Evolutionary conservation across 2,329 filamentous ascomycete genomes (phyloP), one percentile per base, ranked within the genome.

Genomic region (Cryphonectria radicalis): DNA sequence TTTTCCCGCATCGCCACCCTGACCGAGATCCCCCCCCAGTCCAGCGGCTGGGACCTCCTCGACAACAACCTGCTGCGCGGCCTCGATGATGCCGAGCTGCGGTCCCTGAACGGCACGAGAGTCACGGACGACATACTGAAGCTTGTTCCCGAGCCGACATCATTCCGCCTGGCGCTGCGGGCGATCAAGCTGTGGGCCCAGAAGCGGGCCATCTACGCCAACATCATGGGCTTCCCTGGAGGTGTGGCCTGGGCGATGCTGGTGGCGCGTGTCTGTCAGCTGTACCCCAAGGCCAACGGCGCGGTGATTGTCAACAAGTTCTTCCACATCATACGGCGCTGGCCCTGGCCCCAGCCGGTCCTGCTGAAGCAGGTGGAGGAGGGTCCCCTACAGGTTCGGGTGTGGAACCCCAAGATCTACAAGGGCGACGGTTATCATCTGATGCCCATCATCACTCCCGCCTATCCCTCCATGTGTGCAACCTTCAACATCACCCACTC

Each of bases 211-310:
- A 94, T 98, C 64, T 98, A 98, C 79, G 94, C 94, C 74, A 98
- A 98, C 77, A 95, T 98, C 74, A 94, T 97, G 81, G 96, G 96
- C 37, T 99, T 96, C 76, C 96, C 96, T 2, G 96, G 96, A 76
- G 96, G 96, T 82, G 95, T 99, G 57, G 96, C 96, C 6, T 99
- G 95, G 94, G 96, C 95, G 17, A 98, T 99, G 92, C 88, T 99
- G 78, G 95, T 98, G 40, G 96, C 96, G 67, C 89, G 96, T 74
- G 93, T 98, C 59, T 98, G 96, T 81, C 96, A 99, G 81, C 88
- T 99, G 22, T 99, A 98, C 77, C 96, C 96, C 19, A 94, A 94
- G 79, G 96, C 96, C 8, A 93, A 94, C 11, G 93, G 93, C 25
- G 93, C 95, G 1, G 92, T 94, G 35, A 91, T 99, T 70, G 91